A percentile compares a stretch with the other conserved stretches of the same genome.
phyloP scores from a whole-genome alignment of 2,329 filamentous ascomycete genomes.

The Leptographium wingfieldii region DNA sequence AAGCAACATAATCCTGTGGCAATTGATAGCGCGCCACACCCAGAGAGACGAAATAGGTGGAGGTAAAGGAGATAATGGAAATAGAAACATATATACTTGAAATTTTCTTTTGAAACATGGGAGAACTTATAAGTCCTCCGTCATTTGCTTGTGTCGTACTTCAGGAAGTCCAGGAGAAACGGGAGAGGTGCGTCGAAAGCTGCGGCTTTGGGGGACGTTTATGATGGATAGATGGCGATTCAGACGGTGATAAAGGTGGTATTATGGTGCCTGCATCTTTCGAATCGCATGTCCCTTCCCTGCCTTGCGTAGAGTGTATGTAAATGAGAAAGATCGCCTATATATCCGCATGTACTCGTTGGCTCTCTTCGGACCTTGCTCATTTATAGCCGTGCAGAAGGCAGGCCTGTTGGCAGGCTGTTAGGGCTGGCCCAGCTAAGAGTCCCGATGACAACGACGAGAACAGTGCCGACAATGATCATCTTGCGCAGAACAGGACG shows the following conservation, averaged over 20 bases:
- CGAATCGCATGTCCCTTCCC: neutral
- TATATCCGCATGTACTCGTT: neutral
- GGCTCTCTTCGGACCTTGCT: neutral
- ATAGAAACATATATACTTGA: slow-evolving; percentile 7
- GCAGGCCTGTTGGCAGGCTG: slow-evolving; percentile 1
- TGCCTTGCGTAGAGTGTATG: neutral
- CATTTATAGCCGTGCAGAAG: neutral
- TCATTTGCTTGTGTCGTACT: slow-evolving; percentile 2
- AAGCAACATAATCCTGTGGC: neutral
- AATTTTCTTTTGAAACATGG: neutral
- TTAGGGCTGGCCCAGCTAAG: slow-evolving; percentile 31
- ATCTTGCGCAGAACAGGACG: slow-evolving; percentile 70
- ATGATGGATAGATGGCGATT: neutral
- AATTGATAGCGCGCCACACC: neutral
- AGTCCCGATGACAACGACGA: slow-evolving; percentile 56
- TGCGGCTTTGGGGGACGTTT: neutral
- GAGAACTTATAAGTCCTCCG: neutral
- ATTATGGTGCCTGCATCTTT: neutral
- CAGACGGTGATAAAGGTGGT: neutral
- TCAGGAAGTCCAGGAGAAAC: slow-evolving; percentile 2
- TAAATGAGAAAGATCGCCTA: neutral
- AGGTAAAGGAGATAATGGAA: neutral
- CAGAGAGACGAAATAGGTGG: neutral
- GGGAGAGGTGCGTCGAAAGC: neutral
- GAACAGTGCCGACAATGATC: slow-evolving; percentile 50